Conservation (phyloP, 257 asterid genomes). For the Solanum lignicaule region DNA sequence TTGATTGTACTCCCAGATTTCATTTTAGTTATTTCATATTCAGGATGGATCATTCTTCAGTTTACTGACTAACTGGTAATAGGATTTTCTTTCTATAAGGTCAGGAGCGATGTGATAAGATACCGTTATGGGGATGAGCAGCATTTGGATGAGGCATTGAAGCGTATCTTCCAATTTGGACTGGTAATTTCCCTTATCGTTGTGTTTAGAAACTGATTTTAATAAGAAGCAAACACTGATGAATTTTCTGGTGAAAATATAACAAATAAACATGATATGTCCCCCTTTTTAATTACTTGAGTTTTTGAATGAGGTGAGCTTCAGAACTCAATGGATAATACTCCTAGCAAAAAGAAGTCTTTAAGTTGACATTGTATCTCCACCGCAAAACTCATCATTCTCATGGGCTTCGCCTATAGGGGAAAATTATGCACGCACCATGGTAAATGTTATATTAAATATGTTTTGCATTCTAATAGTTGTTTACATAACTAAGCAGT, state of each 20-base stretch:
- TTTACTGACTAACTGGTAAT: neutral
- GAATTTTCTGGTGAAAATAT: neutral
- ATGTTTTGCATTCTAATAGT: neutral
- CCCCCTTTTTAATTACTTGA: neutral
- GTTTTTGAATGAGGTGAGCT: neutral
- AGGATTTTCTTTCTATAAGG: constrained; percentile 38
- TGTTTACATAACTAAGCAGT: neutral
- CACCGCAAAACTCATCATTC: neutral
- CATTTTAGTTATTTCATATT: neutral
- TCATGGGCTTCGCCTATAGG: neutral
- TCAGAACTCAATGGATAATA: neutral
- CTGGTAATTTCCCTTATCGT: constrained; percentile 33
- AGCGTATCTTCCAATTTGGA: constrained; percentile 90
- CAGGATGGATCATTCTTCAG: neutral
- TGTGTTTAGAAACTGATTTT: neutral
- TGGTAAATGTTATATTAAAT: neutral
- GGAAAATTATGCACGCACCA: neutral
- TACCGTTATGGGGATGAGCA: constrained; percentile 98
- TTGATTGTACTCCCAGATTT: neutral
- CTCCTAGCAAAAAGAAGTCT: neutral
- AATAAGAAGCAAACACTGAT: neutral
- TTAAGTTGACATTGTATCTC: neutral
- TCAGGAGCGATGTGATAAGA: constrained; percentile 87
- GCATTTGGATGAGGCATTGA: constrained; percentile 91
- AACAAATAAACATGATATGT: neutral